Base-by-base conservation (phyloP, 1,284 basidiomycete genomes). In the Tilletiaria anomala region DNA sequence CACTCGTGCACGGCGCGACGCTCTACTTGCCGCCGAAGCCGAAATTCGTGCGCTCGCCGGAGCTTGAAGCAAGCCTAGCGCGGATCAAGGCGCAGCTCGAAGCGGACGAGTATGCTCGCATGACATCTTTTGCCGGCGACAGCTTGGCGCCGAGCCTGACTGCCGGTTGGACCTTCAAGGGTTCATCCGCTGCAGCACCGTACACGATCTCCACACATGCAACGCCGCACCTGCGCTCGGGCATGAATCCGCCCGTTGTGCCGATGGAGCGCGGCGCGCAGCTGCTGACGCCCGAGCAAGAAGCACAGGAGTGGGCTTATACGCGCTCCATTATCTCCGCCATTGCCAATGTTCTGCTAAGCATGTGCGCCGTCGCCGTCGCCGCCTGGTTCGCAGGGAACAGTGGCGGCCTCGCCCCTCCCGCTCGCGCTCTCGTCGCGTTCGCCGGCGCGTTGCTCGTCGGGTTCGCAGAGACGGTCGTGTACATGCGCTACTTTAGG, bases 331-430 rank as follows among this genome's bases (percentile, higher is more conserved):
- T 46, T 24, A 22, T 47, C n/a, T 47, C 47, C 26, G 50, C 47
- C 5, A 33, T 50, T 2, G 6, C 42, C 32, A 52, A 50, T 31
- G 31, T 52, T 6, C 6, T 45, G 1, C 21, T 49, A 5, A 52
- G 50, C 29, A 46, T 52, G 39, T 41, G n/a, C 16, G 50, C 47
- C 11, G 42, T 47, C n/a, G 47, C 40, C 2, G 44, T 44, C 14
- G 50, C 47, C 26, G 44, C 39, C 12, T 52, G 50, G 50, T 52
- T 47, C 47, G 44, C 37, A 33, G 44, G 35, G 10, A 42, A 44
- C 29, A 41, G 32, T 6, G 37, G 35, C 21, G 18, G 17, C 17
- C 17, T n/a, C n/a, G n/a, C n/a, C n/a, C n/a, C 16, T 37, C 34
- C 5, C 23, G 32, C 26, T 43, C 39, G 40, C 29, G 23, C n/a